Conservation (phyloP, 2,329 filamentous ascomycete species). For the Dothideomycetidae sp. region DNA sequence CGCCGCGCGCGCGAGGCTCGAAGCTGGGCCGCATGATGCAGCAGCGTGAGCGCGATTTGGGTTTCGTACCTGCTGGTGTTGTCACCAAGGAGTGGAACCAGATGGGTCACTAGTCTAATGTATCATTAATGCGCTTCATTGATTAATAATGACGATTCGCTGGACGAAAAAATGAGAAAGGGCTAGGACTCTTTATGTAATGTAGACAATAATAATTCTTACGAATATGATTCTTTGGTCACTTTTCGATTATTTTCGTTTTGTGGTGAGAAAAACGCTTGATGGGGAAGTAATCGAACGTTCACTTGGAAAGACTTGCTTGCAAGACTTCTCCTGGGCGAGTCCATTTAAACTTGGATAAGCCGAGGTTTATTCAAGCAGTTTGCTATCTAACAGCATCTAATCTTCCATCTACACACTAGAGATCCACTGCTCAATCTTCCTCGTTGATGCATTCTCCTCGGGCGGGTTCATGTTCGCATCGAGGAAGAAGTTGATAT, state of each 20-base stretch:
- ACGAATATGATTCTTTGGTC: too few relatives aligned
- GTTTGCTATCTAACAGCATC: too few relatives aligned
- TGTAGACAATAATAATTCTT: too few relatives aligned
- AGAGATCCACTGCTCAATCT: conserved; percentile 5
- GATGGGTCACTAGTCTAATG: not conserved
- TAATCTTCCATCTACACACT: too few relatives aligned
- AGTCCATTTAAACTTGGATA: too few relatives aligned
- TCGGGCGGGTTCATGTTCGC: conserved; percentile 1
- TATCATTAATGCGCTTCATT: not conserved
- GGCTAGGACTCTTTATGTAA: not conserved
- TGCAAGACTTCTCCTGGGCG: too few relatives aligned
- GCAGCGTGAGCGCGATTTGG: not conserved
- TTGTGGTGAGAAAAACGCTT: too few relatives aligned
- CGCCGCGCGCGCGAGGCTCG: not conserved
- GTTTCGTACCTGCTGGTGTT: not conserved
- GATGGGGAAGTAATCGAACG: too few relatives aligned
- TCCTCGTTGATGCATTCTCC: conserved; percentile 1
- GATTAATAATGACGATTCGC: not conserved
- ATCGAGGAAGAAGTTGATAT: conserved; percentile 4
- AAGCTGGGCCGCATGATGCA: not conserved
- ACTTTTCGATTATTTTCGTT: too few relatives aligned
- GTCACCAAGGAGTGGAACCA: not conserved
- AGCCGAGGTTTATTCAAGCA: too few relatives aligned
- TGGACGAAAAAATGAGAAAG: not conserved
- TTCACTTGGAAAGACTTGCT: too few relatives aligned